Conservation (phyloP, 1,284 basidiomycete species). For the Cutaneotrichosporon mucoides region DNA sequence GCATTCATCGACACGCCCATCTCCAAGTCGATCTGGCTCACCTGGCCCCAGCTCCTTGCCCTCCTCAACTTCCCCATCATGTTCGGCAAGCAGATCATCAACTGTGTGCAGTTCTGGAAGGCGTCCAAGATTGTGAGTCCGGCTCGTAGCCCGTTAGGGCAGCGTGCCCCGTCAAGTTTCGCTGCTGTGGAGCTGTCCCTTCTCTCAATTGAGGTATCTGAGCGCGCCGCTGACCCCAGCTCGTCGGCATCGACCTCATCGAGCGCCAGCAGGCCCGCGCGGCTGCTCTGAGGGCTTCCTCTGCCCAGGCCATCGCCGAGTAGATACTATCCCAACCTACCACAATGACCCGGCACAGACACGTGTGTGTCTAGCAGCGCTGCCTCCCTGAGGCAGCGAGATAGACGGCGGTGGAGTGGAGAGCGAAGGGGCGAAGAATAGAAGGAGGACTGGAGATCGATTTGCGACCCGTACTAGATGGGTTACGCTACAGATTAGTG, state of each 20-base stretch:
- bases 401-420: too few relatives aligned
- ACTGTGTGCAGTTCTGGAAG: slow-evolving; percentile 97
- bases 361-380: too few relatives aligned
- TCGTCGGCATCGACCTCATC: slow-evolving; percentile 82
- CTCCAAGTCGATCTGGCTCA: slow-evolving; percentile 49
- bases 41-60: slow-evolving; percentile 79
- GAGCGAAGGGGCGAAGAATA: too few relatives aligned
- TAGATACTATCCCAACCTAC: neutral
- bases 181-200: neutral
- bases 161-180: neutral
- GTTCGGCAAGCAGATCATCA: slow-evolving; percentile 85
- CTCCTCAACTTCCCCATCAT: slow-evolving; percentile 67
- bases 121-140: slow-evolving; percentile 79
- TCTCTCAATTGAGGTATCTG: too few relatives aligned
- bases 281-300: neutral
- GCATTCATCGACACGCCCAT: slow-evolving; percentile 20
- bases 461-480: too few relatives aligned
- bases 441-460: too few relatives aligned
- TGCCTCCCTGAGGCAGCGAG: too few relatives aligned
- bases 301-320: neutral
- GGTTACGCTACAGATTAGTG: too few relatives aligned
- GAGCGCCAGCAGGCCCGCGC: slow-evolving; percentile 69
- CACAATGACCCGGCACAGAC: too few relatives aligned
- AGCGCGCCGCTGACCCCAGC: slow-evolving; percentile 37
- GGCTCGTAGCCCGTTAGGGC: too few relatives aligned